Percentiles rank a stretch among this genome's conserved stretches.
Conservation (phyloP, 495 filamentous ascomycete genomes). For the Aspergillus avenaceus region DNA sequence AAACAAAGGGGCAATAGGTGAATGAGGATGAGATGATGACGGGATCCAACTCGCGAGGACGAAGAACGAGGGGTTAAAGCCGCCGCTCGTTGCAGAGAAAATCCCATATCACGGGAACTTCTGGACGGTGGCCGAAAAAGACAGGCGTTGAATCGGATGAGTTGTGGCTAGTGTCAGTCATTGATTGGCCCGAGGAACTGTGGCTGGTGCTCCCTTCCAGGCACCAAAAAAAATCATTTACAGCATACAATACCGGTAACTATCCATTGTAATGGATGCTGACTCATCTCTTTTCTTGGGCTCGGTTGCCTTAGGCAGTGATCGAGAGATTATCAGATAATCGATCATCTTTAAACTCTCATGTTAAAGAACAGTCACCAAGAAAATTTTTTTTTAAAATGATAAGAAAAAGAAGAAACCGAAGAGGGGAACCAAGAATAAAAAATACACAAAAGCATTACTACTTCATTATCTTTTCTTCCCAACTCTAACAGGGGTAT, state of each 20-base stretch:
- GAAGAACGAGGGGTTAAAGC: constrained; percentile 16
- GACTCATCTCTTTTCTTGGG: too few species aligned
- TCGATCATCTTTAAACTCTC: too few species aligned
- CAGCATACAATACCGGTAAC: not conserved
- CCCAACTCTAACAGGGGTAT: not conserved
- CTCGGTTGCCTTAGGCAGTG: too few species aligned
- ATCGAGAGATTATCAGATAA: too few species aligned
- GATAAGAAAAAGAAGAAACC: too few species aligned
- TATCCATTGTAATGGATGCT: not conserved
- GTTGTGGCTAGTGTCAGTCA: constrained; percentile 7
- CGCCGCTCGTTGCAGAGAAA: constrained; percentile 22
- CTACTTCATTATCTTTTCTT: too few species aligned
- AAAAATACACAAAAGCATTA: not conserved
- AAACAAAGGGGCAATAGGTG: not conserved
- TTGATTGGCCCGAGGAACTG: constrained; percentile 12
- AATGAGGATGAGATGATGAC: constrained; percentile 1
- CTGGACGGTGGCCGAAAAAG: constrained; percentile 12
- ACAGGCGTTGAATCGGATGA: not conserved
- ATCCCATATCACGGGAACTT: constrained; percentile 19
- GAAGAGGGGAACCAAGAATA: constrained; percentile 5
- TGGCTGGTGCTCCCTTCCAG: constrained; percentile 11
- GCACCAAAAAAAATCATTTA: too few species aligned
- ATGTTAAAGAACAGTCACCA: too few species aligned
- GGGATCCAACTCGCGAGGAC: constrained; percentile 6
- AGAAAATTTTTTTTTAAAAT: too few species aligned